Percentiles rank a stretch among this genome's conserved stretches.
Evolutionary conservation across 192 early-diverging fungal species (phyloP).

Genomic region (Gonapodya prolifera): DNA sequence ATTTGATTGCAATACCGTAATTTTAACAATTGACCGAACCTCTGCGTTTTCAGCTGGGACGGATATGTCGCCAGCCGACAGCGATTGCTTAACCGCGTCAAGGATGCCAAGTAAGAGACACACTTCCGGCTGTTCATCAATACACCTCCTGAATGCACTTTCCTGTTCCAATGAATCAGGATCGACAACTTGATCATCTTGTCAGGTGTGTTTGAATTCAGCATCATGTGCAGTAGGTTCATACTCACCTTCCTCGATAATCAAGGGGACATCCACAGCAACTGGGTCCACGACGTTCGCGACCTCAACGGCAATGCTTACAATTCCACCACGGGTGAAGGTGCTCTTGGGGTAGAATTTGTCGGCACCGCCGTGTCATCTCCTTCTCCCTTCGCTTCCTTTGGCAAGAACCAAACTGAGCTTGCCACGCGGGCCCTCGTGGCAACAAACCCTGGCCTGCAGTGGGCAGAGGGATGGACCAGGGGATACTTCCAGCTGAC

Average conservation of each 20-base stretch:
- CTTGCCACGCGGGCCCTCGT: no score
- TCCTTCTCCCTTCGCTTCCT: neutral
- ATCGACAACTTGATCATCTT: neutral
- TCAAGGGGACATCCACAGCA: neutral
- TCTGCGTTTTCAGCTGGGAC: neutral
- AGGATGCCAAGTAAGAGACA: neutral
- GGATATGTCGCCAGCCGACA: neutral
- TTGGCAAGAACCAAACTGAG: neutral
- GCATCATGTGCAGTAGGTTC: neutral
- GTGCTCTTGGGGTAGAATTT: neutral
- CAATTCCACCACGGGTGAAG: neutral
- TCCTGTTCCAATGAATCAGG: no score
- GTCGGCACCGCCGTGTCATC: neutral
- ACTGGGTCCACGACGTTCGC: neutral
- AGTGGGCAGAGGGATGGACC: neutral
- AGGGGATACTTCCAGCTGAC: neutral
- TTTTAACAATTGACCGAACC: neutral
- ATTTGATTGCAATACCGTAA: neutral
- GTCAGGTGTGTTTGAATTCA: neutral
- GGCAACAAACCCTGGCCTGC: neutral
- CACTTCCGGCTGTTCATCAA: neutral
- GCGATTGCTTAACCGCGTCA: neutral
- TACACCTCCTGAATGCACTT: neutral
- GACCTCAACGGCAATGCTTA: neutral
- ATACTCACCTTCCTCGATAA: neutral